Percentiles rank a stretch among this genome's conserved stretches.
These are phyloP conservation scores for Carnegiea gigantea DNA, from an alignment of 179 eudicot genomes.

Conservation along the genomic window DNA sequence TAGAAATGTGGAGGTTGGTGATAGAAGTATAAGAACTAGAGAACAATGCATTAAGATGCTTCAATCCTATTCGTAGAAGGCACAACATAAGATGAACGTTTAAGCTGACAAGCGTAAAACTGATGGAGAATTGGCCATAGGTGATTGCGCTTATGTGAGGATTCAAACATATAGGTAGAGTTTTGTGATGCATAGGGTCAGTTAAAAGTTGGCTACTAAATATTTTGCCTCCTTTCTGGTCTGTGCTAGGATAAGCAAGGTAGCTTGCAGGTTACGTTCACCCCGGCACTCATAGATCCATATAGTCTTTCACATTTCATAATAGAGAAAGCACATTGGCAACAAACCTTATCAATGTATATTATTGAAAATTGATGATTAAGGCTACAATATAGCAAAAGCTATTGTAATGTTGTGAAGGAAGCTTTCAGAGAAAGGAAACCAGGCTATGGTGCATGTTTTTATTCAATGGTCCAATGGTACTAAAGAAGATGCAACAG, in stretches of 20 bases:
- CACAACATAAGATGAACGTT: constrained; percentile 10
- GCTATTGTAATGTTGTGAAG: too few relatives aligned
- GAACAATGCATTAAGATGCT: background rate
- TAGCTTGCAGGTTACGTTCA: background rate
- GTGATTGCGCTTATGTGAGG: background rate
- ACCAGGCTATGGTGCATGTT: too few relatives aligned
- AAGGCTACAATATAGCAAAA: too few relatives aligned
- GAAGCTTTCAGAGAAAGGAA: too few relatives aligned
- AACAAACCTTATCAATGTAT: background rate
- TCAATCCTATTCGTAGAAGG: background rate
- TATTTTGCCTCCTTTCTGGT: background rate
- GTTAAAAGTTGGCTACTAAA: constrained; percentile 1
- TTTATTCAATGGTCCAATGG: too few relatives aligned
- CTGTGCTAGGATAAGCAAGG: background rate
- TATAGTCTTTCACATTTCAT: background rate
- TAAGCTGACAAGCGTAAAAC: background rate
- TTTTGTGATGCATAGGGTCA: background rate
- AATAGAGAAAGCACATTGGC: background rate
- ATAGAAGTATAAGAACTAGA: background rate
- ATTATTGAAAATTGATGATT: too few relatives aligned
- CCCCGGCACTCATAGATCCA: background rate
- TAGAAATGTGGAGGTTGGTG: background rate
- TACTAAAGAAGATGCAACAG: too few relatives aligned
- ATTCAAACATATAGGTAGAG: background rate
- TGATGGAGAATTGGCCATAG: background rate